Percentiles rank a stretch among this genome's conserved stretches.
Conservation (phyloP, 2,329 filamentous ascomycete species). For the Neopestalotiopsis rosae region DNA sequence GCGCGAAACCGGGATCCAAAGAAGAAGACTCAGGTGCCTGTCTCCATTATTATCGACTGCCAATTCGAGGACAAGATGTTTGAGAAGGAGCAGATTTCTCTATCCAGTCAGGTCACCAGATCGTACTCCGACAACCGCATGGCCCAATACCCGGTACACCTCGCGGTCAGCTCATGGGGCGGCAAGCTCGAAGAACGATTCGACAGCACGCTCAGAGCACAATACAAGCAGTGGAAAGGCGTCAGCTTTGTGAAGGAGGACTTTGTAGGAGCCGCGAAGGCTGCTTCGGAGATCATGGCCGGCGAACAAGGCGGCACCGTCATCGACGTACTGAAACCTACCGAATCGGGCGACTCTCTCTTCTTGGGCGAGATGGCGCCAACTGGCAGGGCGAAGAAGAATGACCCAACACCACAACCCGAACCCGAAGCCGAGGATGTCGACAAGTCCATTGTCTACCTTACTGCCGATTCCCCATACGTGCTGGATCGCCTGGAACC, state of each 20-base stretch:
- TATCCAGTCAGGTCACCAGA: conserved; percentile 83
- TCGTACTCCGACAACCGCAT: conserved; percentile 87
- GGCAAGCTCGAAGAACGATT: conserved; percentile 79
- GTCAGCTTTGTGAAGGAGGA: conserved; percentile 76
- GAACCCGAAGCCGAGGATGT: conserved; percentile 37
- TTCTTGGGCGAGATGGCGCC: conserved; percentile 36
- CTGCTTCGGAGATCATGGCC: conserved; percentile 72
- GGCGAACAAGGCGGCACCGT: conserved; percentile 59
- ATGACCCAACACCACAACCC: conserved; percentile 23
- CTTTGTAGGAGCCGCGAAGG: conserved; percentile 71
- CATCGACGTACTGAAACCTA: conserved; percentile 60
- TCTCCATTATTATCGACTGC: conserved; percentile 88
- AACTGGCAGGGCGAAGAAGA: conserved; percentile 41
- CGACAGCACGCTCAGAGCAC: conserved; percentile 72
- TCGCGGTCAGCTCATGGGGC: conserved; percentile 80
- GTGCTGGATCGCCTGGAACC: conserved; percentile 84
- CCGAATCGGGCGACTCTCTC: conserved; percentile 36
- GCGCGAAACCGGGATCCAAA: conserved; percentile 35
- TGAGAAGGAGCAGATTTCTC: conserved; percentile 82
- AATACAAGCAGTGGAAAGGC: conserved; percentile 81
- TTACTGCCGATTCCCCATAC: conserved; percentile 89
- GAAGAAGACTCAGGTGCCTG: conserved; percentile 61
- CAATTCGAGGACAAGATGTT: conserved; percentile 90
- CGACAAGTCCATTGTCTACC: conserved; percentile 72
- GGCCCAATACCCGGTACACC: conserved; percentile 69